phyloP scores from a whole-genome alignment of 139 green algal genomes.

The Ulvella scutata region DNA sequence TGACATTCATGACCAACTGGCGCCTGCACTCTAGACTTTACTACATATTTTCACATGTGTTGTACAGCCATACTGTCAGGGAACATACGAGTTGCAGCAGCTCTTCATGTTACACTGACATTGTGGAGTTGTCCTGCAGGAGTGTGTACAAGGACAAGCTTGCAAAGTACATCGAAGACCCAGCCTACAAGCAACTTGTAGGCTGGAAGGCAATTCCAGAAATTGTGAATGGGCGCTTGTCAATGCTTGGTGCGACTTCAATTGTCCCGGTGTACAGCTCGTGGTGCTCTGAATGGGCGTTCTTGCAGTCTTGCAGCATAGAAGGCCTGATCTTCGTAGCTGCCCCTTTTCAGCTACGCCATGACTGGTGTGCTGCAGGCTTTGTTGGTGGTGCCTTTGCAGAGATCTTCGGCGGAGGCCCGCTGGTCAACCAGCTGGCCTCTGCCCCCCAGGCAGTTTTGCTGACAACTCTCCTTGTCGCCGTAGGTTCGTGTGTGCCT shows the following conservation, averaged over 20 bases:
- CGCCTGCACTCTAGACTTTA: too few species aligned
- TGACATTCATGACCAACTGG: too few species aligned
- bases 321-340: too few species aligned
- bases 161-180: constrained; percentile 10
- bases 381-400: constrained; percentile 19
- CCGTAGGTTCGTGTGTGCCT: constrained; percentile 20
- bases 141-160: constrained; percentile 7
- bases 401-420: constrained; percentile 23
- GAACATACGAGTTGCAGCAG: too few species aligned
- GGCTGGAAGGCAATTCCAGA: constrained; percentile 23
- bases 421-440: constrained; percentile 22
- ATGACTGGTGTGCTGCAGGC: background rate
- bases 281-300: too few species aligned
- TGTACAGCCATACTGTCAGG: too few species aligned
- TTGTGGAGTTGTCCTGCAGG: too few species aligned
- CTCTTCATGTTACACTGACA: too few species aligned
- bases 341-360: too few species aligned
- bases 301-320: too few species aligned
- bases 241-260: constrained; percentile 29
- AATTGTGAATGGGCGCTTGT: constrained; percentile 28
- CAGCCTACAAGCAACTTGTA: constrained; percentile 5
- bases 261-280: too few species aligned
- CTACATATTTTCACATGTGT: too few species aligned
- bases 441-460: constrained; percentile 14
- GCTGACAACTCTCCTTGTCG: constrained; percentile 14